Evolutionary conservation across 495 filamentous ascomycete species (phyloP).

Genomic region (Cudoniella acicularis): DNA sequence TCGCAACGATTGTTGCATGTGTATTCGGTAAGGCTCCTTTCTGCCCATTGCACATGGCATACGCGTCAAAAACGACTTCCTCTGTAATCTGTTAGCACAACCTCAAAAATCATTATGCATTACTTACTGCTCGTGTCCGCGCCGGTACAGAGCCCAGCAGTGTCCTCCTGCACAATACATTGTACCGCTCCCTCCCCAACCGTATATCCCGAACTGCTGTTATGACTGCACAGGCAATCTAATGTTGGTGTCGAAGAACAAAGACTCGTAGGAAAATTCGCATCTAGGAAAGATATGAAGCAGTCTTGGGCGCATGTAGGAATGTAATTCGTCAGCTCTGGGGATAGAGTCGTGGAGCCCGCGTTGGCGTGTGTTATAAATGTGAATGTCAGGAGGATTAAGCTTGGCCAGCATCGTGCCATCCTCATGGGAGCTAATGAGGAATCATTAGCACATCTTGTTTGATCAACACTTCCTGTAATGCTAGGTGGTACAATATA

Average conservation of each 20-base stretch:
- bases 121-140: slow-evolving; percentile 35
- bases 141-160: slow-evolving; percentile 37
- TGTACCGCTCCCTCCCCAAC: slow-evolving; percentile 64
- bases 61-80: slow-evolving; percentile 36
- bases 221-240: slow-evolving; percentile 58
- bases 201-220: slow-evolving; percentile 59
- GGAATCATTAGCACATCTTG: slow-evolving; percentile 15
- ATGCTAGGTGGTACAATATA: not conserved
- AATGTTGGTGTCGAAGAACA: slow-evolving; percentile 50
- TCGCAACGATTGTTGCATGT: slow-evolving; percentile 58
- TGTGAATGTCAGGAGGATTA: slow-evolving; percentile 19
- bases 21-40: slow-evolving; percentile 51
- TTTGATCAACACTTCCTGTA: not conserved
- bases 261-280: slow-evolving; percentile 49
- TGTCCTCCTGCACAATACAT: slow-evolving; percentile 51
- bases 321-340: slow-evolving; percentile 44
- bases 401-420: slow-evolving; percentile 24
- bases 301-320: slow-evolving; percentile 64
- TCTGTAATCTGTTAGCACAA: slow-evolving; percentile 26
- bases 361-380: slow-evolving; percentile 8
- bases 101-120: too few relatives aligned
- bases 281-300: slow-evolving; percentile 55
- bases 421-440: slow-evolving; percentile 20
- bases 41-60: slow-evolving; percentile 55
- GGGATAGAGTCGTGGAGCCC: slow-evolving; percentile 31